phyloP scores from a whole-genome alignment of 208 protist species.

The Leishmania braziliensis region DNA sequence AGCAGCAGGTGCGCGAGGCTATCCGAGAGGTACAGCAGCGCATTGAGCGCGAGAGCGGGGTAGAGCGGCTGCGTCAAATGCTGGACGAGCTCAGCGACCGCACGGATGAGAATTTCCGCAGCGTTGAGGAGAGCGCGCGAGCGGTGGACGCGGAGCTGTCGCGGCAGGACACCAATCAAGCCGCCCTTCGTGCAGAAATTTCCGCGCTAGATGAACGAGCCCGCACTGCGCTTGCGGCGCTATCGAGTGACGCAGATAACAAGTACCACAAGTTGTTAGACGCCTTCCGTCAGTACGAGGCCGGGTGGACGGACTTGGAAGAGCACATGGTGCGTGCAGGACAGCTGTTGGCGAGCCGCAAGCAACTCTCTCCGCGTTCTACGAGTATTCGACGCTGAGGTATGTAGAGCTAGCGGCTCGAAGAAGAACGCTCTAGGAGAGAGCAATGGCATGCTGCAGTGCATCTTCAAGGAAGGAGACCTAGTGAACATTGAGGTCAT shows the following conservation, averaged over 20 bases:
- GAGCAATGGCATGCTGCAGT: neutral
- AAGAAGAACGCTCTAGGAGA: neutral
- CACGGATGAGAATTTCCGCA: constrained; percentile 85
- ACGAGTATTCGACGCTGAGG: constrained; percentile 11
- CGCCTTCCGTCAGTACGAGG: constrained; percentile 70
- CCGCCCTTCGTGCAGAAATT: constrained; percentile 42
- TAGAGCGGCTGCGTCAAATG: constrained; percentile 59
- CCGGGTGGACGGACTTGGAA: constrained; percentile 64
- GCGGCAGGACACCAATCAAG: constrained; percentile 47
- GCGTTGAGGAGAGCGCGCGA: constrained; percentile 75
- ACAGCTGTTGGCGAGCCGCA: constrained; percentile 55
- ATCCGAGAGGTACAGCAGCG: constrained; percentile 48
- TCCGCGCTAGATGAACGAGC: constrained; percentile 45
- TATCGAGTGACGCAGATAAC: constrained; percentile 60
- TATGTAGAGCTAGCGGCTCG: neutral
- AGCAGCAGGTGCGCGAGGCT: constrained; percentile 47
- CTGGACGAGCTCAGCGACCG: constrained; percentile 80
- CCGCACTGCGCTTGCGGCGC: constrained; percentile 33
- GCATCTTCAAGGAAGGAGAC: neutral
- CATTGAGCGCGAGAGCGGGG: constrained; percentile 43
- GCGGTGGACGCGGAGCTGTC: constrained; percentile 75
- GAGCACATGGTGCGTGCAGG: constrained; percentile 80
- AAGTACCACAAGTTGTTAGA: constrained; percentile 68
- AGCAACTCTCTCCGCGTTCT: constrained; percentile 29
- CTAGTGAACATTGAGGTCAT: too few species aligned